These are phyloP conservation scores for Phialocephala subalpina DNA, from an alignment of 2,329 filamentous ascomycete species.

Conservation along the genomic window DNA sequence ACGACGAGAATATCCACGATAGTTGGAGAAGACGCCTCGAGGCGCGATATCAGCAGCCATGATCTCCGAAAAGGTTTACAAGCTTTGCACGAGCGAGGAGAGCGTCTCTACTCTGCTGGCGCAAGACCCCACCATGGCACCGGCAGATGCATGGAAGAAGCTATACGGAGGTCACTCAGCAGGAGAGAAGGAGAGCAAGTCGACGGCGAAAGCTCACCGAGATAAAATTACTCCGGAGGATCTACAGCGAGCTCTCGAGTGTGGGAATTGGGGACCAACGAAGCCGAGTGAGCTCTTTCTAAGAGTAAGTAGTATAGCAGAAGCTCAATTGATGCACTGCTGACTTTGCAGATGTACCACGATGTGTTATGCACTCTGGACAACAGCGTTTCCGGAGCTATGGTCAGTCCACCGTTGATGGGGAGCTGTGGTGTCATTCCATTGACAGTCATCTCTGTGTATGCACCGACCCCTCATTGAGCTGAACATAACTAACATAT, in stretches of 20 bases:
- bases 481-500: slow-evolving; percentile 30
- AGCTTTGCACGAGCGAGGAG: slow-evolving; percentile 58
- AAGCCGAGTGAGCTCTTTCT: slow-evolving; percentile 74
- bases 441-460: slow-evolving; percentile 72
- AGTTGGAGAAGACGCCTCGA: neutral
- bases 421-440: slow-evolving; percentile 71
- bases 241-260: slow-evolving; percentile 61
- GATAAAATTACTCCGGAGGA: slow-evolving; percentile 47
- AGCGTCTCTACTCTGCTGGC: slow-evolving; percentile 68
- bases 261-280: slow-evolving; percentile 72
- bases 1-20: neutral
- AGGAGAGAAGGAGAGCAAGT: slow-evolving; percentile 32
- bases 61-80: slow-evolving; percentile 55
- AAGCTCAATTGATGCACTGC: neutral
- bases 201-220: slow-evolving; percentile 32
- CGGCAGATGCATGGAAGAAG: slow-evolving; percentile 61
- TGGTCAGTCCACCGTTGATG: slow-evolving; percentile 65
- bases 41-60: slow-evolving; percentile 35
- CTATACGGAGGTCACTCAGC: slow-evolving; percentile 54
- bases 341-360: slow-evolving; percentile 38
- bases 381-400: slow-evolving; percentile 47
- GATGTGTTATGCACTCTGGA: slow-evolving; percentile 40
- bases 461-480: slow-evolving; percentile 25
- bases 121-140: slow-evolving; percentile 58
- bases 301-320: slow-evolving; percentile 49